Percentiles rank a stretch among this genome's conserved stretches.
phyloP scores from a whole-genome alignment of 139 green algal species.

The Diplosphaera chodatii region DNA sequence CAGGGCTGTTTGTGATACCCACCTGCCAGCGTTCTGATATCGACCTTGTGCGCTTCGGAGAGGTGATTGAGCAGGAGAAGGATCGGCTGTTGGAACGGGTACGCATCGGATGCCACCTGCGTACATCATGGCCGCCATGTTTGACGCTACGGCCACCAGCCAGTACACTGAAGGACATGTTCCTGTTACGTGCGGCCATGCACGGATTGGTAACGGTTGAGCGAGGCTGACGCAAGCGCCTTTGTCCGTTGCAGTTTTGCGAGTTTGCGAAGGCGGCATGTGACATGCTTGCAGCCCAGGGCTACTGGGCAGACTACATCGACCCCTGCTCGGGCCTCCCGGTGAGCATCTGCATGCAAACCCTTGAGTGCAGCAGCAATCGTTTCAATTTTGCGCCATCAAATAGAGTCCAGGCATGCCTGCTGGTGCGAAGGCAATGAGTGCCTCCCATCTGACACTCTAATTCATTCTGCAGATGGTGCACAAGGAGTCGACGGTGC shows the following conservation, averaged over 20 bases:
- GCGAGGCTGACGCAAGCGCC: background rate
- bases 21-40: slow-evolving; percentile 76
- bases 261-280: slow-evolving; percentile 76
- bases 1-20: slow-evolving; percentile 59
- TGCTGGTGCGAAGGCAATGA: too few species aligned
- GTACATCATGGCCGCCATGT: too few species aligned
- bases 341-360: slow-evolving; percentile 21
- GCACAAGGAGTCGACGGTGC: slow-evolving; percentile 47
- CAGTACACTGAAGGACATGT: too few species aligned
- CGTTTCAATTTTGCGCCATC: too few species aligned
- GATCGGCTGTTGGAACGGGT: slow-evolving; percentile 74
- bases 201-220: too few species aligned
- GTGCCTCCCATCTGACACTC: too few species aligned
- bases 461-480: slow-evolving; percentile 62
- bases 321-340: slow-evolving; percentile 92
- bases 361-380: too few species aligned
- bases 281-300: slow-evolving; percentile 40
- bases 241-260: slow-evolving; percentile 67
- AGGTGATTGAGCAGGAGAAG: slow-evolving; percentile 80
- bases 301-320: slow-evolving; percentile 94
- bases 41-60: slow-evolving; percentile 78
- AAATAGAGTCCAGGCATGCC: too few species aligned
- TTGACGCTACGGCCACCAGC: too few species aligned
- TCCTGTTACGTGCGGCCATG: too few species aligned
- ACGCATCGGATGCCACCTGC: background rate